Evolutionary conservation across 768 basidiomycete species (phyloP).

Genomic region (Candolleomyces efflorescens): DNA sequence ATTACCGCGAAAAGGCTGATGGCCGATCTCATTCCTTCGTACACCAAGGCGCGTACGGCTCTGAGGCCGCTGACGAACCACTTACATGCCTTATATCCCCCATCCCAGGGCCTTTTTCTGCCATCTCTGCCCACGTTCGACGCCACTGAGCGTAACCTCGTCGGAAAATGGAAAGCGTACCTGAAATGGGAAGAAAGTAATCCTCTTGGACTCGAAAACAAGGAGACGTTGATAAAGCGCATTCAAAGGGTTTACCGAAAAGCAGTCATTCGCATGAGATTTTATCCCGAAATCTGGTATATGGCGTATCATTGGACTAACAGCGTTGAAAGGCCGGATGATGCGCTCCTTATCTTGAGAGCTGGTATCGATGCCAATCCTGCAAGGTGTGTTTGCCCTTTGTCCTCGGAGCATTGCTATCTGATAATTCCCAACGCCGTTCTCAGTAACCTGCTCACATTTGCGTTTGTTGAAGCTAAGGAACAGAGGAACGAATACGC

Average conservation of each 20-base stretch:
- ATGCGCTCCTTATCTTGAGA: slow-evolving; percentile 73
- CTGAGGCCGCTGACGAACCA: slow-evolving; percentile 76
- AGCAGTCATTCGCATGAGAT: slow-evolving; percentile 88
- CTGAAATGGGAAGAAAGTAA: slow-evolving; percentile 95
- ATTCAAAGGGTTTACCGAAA: slow-evolving; percentile 84
- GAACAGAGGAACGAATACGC: slow-evolving; percentile 51
- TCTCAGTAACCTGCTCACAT: slow-evolving; percentile 79
- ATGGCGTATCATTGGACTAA: slow-evolving; percentile 84
- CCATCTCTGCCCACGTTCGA: slow-evolving; percentile 73
- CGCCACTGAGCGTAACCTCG: slow-evolving; percentile 62
- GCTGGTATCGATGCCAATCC: slow-evolving; percentile 88
- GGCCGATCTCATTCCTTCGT: slow-evolving; percentile 83
- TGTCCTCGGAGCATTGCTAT: too few species aligned
- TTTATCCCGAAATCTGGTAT: slow-evolving; percentile 95
- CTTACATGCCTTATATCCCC: slow-evolving; percentile 57
- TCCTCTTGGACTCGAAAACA: slow-evolving; percentile 86
- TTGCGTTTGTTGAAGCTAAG: slow-evolving; percentile 78
- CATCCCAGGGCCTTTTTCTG: slow-evolving; percentile 45
- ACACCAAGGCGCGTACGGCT: slow-evolving; percentile 92
- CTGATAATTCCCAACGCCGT: too few species aligned
- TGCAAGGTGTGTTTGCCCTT: slow-evolving; percentile 43
- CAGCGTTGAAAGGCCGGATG: slow-evolving; percentile 71
- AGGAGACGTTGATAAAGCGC: slow-evolving; percentile 57
- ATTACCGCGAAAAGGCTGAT: slow-evolving; percentile 97
- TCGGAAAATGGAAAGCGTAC: slow-evolving; percentile 89